These are phyloP conservation scores for Grosmannia huntii DNA, from an alignment of 2,329 filamentous ascomycete species.

Conservation along the genomic window DNA sequence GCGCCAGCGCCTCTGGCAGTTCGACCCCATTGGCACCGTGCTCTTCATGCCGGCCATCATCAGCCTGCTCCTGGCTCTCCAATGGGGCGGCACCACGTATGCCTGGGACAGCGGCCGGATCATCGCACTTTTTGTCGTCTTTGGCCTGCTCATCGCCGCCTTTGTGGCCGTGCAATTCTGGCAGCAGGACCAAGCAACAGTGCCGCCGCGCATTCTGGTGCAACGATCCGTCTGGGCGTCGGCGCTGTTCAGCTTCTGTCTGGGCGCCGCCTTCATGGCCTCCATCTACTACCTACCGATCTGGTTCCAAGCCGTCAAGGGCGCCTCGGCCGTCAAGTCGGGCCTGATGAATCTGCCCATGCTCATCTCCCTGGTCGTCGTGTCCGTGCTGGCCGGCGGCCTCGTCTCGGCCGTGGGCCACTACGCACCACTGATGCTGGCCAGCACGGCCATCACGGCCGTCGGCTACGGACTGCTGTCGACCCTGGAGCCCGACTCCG, in stretches of 20 bases:
- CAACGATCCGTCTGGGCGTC: slow-evolving; percentile 22
- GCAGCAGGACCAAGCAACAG: slow-evolving; percentile 21
- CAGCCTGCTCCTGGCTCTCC: slow-evolving; percentile 30
- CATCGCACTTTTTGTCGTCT: slow-evolving; percentile 16
- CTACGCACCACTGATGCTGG: slow-evolving; percentile 44
- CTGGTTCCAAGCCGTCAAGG: slow-evolving; percentile 42
- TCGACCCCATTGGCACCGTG: slow-evolving; percentile 12
- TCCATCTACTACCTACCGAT: slow-evolving; percentile 18
- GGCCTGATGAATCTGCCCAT: slow-evolving; percentile 45
- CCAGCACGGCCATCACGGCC: slow-evolving; percentile 34
- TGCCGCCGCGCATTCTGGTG: slow-evolving; percentile 25
- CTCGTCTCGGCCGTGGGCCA: slow-evolving; percentile 43
- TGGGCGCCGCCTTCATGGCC: slow-evolving; percentile 17
- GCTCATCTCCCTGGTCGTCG: slow-evolving; percentile 40
- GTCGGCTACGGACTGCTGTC: slow-evolving; percentile 44
- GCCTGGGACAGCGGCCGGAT: slow-evolving; percentile 19
- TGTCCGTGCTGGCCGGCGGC: slow-evolving; percentile 32
- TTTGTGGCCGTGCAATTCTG: slow-evolving; percentile 21
- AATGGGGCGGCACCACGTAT: slow-evolving; percentile 26
- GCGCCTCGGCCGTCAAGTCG: slow-evolving; percentile 37
- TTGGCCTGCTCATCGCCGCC: slow-evolving; percentile 12
- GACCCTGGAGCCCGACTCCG: slow-evolving; percentile 36
- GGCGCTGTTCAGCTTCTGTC: slow-evolving; percentile 21
- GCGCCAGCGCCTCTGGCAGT: slow-evolving; percentile 23
- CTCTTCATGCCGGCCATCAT: slow-evolving; percentile 19